phyloP scores from a whole-genome alignment of 2,329 filamentous ascomycete species.

The Alternaria ethzedia region DNA sequence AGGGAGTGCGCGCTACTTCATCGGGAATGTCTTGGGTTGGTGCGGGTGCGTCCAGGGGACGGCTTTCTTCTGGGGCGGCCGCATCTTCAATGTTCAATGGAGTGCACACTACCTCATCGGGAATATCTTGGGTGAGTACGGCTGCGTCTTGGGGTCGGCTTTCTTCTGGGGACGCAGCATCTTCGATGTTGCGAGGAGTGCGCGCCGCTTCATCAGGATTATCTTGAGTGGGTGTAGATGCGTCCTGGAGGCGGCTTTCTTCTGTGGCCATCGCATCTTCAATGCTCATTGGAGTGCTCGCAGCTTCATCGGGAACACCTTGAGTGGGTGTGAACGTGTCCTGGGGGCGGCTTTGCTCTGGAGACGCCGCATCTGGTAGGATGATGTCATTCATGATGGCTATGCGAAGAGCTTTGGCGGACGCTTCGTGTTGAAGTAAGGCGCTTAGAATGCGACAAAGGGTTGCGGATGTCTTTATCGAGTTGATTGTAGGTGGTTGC shows the following conservation, averaged over 20 bases:
- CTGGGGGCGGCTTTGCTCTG: not conserved
- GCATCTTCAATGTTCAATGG: not conserved
- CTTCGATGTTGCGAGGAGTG: not conserved
- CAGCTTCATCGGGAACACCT: not conserved
- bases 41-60: not conserved
- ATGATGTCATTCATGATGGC: not conserved
- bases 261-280: not conserved
- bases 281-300: not conserved
- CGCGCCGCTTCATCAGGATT: not conserved
- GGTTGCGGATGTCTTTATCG: not conserved
- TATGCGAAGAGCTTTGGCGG: not conserved
- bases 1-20: not conserved
- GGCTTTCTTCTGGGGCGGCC: too few relatives aligned
- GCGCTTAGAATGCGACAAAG: not conserved
- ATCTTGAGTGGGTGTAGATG: not conserved
- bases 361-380: not conserved
- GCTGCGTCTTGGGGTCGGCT: accelerated
- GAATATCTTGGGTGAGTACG: not conserved
- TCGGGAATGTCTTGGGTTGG: not conserved
- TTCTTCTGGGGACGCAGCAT: not conserved
- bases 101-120: not conserved
- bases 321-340: not conserved
- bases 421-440: accelerated
- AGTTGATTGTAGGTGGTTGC: not conserved
- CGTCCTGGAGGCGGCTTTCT: not conserved